Conservation (phyloP, 441 rosid species). For the Hura crepitans region DNA sequence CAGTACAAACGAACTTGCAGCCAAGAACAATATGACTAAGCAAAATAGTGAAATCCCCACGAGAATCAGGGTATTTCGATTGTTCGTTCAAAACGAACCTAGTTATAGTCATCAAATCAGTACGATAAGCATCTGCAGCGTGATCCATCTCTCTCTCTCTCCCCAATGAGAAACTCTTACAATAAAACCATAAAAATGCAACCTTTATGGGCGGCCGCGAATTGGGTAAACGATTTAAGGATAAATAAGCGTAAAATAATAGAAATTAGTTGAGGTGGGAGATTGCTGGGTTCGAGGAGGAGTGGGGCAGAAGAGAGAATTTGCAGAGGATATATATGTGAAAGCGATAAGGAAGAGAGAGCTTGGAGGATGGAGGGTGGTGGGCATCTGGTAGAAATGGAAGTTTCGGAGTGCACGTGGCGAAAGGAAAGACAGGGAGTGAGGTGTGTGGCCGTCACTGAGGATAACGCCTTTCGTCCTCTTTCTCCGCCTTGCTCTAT, state of each 20-base stretch:
- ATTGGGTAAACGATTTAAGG: constrained; percentile 20
- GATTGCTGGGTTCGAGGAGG: constrained; percentile 15
- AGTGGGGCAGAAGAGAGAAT: not conserved
- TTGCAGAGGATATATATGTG: constrained; percentile 17
- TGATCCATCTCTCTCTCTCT: constrained; percentile 58
- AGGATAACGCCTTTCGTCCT: constrained; percentile 44
- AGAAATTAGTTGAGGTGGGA: not conserved
- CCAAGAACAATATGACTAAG: constrained; percentile 94
- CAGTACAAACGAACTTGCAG: constrained; percentile 96
- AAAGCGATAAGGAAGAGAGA: constrained; percentile 3
- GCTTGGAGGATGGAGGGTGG: not conserved
- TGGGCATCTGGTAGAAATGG: constrained; percentile 28
- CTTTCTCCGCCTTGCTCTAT: not conserved
- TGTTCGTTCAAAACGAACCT: constrained; percentile 84
- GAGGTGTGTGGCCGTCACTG: constrained; percentile 40
- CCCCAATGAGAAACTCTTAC: not conserved
- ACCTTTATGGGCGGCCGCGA: not conserved
- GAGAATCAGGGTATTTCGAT: constrained; percentile 82
- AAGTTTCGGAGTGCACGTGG: constrained; percentile 57
- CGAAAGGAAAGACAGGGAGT: constrained; percentile 22
- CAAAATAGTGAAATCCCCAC: constrained; percentile 91
- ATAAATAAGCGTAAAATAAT: not conserved
- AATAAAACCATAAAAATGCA: not conserved
- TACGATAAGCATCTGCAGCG: constrained; percentile 73
- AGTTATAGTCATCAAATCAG: constrained; percentile 96